Conservation (phyloP, 192 early-diverging fungal genomes). For the Phycomyces nitens region DNA sequence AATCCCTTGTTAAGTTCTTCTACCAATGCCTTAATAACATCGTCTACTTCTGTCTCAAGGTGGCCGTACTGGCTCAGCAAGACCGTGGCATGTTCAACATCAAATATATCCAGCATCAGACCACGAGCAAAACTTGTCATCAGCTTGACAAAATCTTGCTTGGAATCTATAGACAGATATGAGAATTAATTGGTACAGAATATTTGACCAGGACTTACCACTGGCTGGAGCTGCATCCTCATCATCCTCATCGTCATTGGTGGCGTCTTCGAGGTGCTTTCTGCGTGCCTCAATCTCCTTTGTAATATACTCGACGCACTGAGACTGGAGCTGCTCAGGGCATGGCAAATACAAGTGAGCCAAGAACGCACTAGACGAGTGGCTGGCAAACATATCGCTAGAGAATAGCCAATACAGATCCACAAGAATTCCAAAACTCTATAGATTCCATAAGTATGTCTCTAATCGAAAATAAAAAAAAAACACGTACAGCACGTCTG, state of each 20-base stretch:
- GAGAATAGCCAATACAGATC: slow-evolving; percentile 51
- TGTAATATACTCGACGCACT: slow-evolving; percentile 36
- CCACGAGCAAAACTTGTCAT: slow-evolving; percentile 40
- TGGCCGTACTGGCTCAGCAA: slow-evolving; percentile 38
- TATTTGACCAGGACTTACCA: no score
- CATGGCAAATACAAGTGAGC: slow-evolving; percentile 33
- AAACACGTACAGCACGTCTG: neutral
- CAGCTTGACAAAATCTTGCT: neutral
- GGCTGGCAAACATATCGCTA: slow-evolving; percentile 40
- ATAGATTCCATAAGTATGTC: neutral
- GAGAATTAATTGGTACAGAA: neutral
- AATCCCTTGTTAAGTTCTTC: slow-evolving; percentile 34
- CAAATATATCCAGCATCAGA: slow-evolving; percentile 41
- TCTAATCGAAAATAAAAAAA: neutral
- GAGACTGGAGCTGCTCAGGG: slow-evolving; percentile 27
- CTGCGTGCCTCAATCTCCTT: neutral
- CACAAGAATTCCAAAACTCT: slow-evolving; percentile 42
- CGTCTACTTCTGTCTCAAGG: slow-evolving; percentile 41
- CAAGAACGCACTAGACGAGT: slow-evolving; percentile 13
- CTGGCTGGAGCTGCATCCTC: neutral
- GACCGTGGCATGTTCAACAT: slow-evolving; percentile 23
- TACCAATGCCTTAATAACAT: slow-evolving; percentile 43
- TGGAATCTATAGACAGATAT: neutral
- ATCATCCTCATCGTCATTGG: neutral
- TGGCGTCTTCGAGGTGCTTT: neutral